These are phyloP conservation scores for Penicillium steckii DNA, from an alignment of 495 filamentous ascomycete species.

Conservation along the genomic window DNA sequence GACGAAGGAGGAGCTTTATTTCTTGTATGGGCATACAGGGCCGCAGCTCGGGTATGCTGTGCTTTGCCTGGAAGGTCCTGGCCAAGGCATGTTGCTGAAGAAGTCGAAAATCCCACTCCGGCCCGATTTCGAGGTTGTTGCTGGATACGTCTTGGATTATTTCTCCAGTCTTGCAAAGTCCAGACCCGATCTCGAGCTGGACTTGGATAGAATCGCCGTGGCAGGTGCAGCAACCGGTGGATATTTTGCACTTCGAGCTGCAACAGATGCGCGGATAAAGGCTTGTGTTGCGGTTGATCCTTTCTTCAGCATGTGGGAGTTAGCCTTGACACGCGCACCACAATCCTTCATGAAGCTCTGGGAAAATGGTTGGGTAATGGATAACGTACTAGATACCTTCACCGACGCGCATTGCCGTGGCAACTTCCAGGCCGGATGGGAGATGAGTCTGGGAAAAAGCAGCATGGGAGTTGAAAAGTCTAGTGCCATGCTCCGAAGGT, in stretches of 20 bases:
- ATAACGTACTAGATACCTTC: constrained; percentile 24
- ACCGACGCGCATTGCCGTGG: constrained; percentile 1
- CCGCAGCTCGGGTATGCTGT: constrained; percentile 44
- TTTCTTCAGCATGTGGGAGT: constrained; percentile 37
- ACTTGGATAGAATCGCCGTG: constrained; percentile 39
- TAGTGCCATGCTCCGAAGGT: constrained; percentile 2
- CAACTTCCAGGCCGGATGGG: constrained; percentile 36
- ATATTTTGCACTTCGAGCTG: constrained; percentile 40
- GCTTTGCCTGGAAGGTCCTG: constrained; percentile 49
- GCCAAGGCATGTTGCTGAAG: constrained; percentile 43
- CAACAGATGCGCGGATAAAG: constrained; percentile 40
- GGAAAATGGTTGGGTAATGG: constrained; percentile 26
- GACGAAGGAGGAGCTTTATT: constrained; percentile 48
- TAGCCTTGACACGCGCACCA: constrained; percentile 29
- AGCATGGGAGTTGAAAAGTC: not conserved
- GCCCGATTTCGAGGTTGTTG: constrained; percentile 33
- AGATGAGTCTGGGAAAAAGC: constrained; percentile 24
- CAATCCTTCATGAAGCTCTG: constrained; percentile 16
- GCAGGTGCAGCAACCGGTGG: constrained; percentile 43
- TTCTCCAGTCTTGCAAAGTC: constrained; percentile 6
- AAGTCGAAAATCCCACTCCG: constrained; percentile 30
- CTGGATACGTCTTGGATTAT: constrained; percentile 30
- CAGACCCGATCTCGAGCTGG: constrained; percentile 36
- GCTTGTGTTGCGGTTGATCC: constrained; percentile 45
- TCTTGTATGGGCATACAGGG: constrained; percentile 18